Percentiles rank a stretch among this genome's conserved stretches.
Conservation (phyloP, 805 yeast genomes). For the Barnettozyma salicaria region DNA sequence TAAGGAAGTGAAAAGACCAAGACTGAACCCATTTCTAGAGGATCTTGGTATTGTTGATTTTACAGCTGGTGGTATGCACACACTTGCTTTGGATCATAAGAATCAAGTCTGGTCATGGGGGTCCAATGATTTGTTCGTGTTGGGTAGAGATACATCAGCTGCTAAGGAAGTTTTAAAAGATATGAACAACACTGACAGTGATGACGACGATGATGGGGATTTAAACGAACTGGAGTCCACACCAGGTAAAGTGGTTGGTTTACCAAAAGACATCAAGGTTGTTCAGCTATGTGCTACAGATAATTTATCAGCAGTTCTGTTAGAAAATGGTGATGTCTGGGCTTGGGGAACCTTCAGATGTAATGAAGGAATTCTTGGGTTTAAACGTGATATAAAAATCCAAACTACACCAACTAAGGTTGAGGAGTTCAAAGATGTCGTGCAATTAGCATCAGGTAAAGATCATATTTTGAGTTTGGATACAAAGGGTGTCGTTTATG, state of each 20-base stretch:
- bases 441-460: constrained; percentile 85
- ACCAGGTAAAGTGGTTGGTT: constrained; percentile 67
- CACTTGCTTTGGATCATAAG: constrained; percentile 68
- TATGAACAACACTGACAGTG: constrained; percentile 51
- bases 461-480: constrained; percentile 87
- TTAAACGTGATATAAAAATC: constrained; percentile 52
- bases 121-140: constrained; percentile 83
- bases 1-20: constrained; percentile 92
- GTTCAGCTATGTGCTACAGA: constrained; percentile 90
- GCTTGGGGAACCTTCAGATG: constrained; percentile 98
- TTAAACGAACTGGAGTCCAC: constrained; percentile 86
- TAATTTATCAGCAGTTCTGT: constrained; percentile 75
- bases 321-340: constrained; percentile 79
- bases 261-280: constrained; percentile 54
- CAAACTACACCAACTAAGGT: constrained; percentile 69
- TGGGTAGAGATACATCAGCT: constrained; percentile 79
- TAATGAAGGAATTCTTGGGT: constrained; percentile 88
- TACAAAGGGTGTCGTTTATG: constrained; percentile 76
- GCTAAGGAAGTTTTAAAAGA: constrained; percentile 62
- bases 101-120: constrained; percentile 98
- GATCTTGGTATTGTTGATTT: constrained; percentile 72
- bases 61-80: constrained; percentile 96
- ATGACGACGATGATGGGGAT: constrained; percentile 69
- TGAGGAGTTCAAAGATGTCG: constrained; percentile 55
- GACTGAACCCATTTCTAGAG: constrained; percentile 77